Evolutionary conservation across 1,284 basidiomycete genomes (phyloP), one percentile per base, ranked within the genome.

Genomic region (Pseudozyma tsukubaensis): DNA sequence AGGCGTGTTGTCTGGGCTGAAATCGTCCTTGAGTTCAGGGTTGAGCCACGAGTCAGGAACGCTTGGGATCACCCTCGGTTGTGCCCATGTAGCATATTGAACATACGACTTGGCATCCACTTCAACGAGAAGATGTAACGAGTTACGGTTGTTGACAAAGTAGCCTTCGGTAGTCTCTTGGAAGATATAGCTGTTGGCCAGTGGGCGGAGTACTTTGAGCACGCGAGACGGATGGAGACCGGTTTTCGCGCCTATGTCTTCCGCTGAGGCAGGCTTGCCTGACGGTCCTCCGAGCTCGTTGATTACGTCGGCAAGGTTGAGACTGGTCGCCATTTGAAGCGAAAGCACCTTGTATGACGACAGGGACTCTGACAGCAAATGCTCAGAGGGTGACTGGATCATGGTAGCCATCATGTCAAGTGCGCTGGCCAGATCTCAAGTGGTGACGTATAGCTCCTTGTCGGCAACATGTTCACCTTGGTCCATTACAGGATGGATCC

Each of bases 131-230:
- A 72, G 57, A 34, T 58, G 56, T 3, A 72, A 49, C n/a, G 69
- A 67, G 7, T 49, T 16, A 14, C 69, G 50, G 36, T 65, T 66
- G 56, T 67, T 64, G 47, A 39, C 48, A 50, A 72, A 72, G 36
- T 49, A 48, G 12, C 58, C 69, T 39, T 59, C 62, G 4, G 57
- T 54, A 4, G 40, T 36, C 14, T 67, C 58, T 40, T 55, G 59
- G 45, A 72, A 72, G 50, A 72, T 57, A 44, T 72, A 42, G 40
- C 36, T 59, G 62, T 72, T 72, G 42, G 57, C 55, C 2, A 72
- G 62, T 1, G 56, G 57, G 14, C 69, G 51, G 1, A 72, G 54
- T 24, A 67, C 50, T 37, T 62, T 66, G 48, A 53, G 35, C 9
- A 72, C 54, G 4, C 65, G 50, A 13, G 51, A 11, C 3, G 57